Evolutionary conservation across 2,329 filamentous ascomycete species (phyloP), one percentile per base, ranked within the genome.

Genomic region (Nemania sp.): DNA sequence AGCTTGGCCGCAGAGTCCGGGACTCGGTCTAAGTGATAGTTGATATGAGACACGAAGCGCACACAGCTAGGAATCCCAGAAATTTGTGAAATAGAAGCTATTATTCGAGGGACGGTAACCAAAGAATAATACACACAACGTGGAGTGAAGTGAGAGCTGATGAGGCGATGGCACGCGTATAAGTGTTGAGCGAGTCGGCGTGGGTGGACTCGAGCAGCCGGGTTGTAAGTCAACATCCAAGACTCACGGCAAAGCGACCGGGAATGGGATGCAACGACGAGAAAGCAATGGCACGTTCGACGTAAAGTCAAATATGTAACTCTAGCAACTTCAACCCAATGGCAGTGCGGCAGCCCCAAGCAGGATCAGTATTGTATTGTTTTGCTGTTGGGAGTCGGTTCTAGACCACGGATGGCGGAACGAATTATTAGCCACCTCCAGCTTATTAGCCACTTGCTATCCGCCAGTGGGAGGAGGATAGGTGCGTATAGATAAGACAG

Each of bases 1-100:
- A 53, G 30, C 48, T 49, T 40, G 11, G 34, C 34, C 46, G 51
- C 46, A 41, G 28, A 49, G 49, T n/a, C 33, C 39, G 41, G 12
- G 42, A 28, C 37, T 39, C 36, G 28, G 28, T 24, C n/a, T n/a
- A 6, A 6, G n/a, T n/a, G n/a, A n/a, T n/a, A n/a, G n/a, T n/a
- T n/a, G n/a, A n/a, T n/a, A n/a, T n/a, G n/a, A n/a, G n/a, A n/a
- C n/a, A n/a, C n/a, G n/a, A n/a, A n/a, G n/a, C n/a, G n/a, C n/a
- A n/a, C n/a, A n/a, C n/a, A n/a, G n/a, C n/a, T n/a, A 31, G 19
- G 23, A 20, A 24, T 2, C 30, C 4, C 2, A n/a, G n/a, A 3
- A 11, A 39, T 20, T n/a, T 31, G 7, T 19, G 46, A 23, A 28
- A 41, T 31, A 20, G 30, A 39, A 33, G n/a, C n/a, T 19, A 23